Base-by-base conservation (phyloP, 176 grass and related monocot species). In the Juncus inflexus region DNA sequence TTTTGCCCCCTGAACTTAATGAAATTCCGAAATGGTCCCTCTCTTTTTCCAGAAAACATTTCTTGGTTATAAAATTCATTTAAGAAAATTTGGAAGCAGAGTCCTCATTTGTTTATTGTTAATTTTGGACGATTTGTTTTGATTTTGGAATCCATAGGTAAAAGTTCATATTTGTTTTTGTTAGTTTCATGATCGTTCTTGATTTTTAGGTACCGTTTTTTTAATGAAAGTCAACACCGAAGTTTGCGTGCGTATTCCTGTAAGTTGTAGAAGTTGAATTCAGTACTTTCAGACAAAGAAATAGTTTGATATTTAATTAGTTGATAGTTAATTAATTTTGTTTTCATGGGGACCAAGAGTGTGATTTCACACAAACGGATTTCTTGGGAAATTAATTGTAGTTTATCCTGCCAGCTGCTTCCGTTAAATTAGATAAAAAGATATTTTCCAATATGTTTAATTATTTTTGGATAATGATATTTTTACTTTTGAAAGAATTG, bases 1-100 rank as follows among this genome's bases (percentile, higher is more conserved):
- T 41, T 69, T 56, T 69, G 41, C 51, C 49, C 66, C 66, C 68
- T 71, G 7, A 59, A 71, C 0, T 71, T 41, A 19, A 42, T 49
- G 12, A 43, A 71, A 57, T 71, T 15, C 2, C 4, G 19, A 28
- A 35, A n/a, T 28, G 66, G 9, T 45, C 57, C 7, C 11, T 16
- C 37, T 71, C 67, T 58, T 13, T 58, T 42, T 39, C 19, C 0
- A 28, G 19, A 28, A 28, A 28, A 28, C 19, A 28, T 28, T 28
- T 28, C 19, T 28, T 28, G 19, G 19, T 28, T 28, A 28, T 28
- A 28, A 28, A 28, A 28, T 28, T 28, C 19, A 28, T 0, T 28
- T 28, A 28, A 28, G 19, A 28, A 28, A 28, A 1, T 28, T 28
- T 28, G 19, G 19, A 28, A 28, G n/a, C n/a, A n/a, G 9, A 47